phyloP scores from a whole-genome alignment of 1,139 yeast species.

The Blastobotrys ciferrii region DNA sequence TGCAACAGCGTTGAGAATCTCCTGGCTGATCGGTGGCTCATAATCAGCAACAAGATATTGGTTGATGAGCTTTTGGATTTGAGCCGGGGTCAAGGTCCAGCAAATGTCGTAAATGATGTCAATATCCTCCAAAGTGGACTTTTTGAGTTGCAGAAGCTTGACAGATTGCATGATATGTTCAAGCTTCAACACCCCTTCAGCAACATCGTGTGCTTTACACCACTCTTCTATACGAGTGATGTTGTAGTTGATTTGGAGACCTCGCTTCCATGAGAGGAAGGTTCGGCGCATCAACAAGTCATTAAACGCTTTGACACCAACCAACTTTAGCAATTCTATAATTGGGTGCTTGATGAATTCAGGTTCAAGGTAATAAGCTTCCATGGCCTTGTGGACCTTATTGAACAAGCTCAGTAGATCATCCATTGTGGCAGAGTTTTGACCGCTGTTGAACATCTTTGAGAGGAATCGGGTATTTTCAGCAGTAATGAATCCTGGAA shows the following conservation, averaged over 20 bases:
- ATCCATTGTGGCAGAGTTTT: conserved; percentile 86
- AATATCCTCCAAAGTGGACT: conserved; percentile 86
- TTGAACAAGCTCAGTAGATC: conserved; percentile 88
- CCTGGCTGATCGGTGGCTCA: conserved; percentile 88
- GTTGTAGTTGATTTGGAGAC: conserved; percentile 92
- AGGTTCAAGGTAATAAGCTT: conserved; percentile 81
- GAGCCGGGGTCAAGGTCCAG: conserved; percentile 89
- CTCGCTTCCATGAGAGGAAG: conserved; percentile 96
- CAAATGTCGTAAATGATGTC: conserved; percentile 93
- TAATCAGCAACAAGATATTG: conserved; percentile 93
- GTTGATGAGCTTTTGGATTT: conserved; percentile 85
- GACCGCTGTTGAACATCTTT: conserved; percentile 67
- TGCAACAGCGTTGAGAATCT: conserved; percentile 79
- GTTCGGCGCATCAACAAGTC: conserved; percentile 94
- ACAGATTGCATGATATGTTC: conserved; percentile 93
- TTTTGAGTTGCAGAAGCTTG: conserved; percentile 86
- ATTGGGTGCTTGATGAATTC: conserved; percentile 85
- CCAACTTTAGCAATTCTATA: conserved; percentile 76
- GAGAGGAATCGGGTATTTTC: conserved; percentile 83
- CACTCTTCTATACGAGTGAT: conserved; percentile 96
- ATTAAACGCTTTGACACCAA: conserved; percentile 93
- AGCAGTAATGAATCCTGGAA: conserved; percentile 94
- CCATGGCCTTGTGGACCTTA: conserved; percentile 91
- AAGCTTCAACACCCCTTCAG: conserved; percentile 84
- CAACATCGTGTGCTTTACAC: conserved; percentile 94